Evolutionary conservation across 2,329 filamentous ascomycete genomes (phyloP), one percentile per base, ranked within the genome.

Genomic region (Epichloe bromicola): DNA sequence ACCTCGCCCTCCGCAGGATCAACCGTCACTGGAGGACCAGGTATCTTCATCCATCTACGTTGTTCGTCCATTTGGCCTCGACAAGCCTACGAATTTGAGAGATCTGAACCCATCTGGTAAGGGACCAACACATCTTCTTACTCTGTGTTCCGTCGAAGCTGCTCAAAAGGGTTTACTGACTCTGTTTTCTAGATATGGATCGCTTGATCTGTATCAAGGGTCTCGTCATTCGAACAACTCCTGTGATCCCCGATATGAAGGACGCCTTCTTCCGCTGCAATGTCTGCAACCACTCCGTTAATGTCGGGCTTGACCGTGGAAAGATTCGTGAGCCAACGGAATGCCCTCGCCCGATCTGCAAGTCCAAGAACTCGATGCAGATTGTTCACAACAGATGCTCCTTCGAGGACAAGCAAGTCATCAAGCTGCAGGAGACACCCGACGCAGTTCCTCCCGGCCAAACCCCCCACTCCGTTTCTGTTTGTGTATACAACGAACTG

Each of bases 171-270:
- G 5, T 34, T 12, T 30, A 5, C 17, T 41, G 19, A 48, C 56
- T 55, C 30, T 48, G 1, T 5, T 26, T 8, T 34, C 14, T 36
- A 78, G 88, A 97, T 63, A 95, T 97, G 80, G 94, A 98, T 69
- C 94, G 94, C 63, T 79, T 98, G 57, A 85, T 98, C 57, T 88
- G 85, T 57, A 84, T 98, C 68, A 98, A 97, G 69, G 93, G 93
- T 44, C 76, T 98, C 15, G 93, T 98, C 54, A 98, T 98, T 61
- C 83, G 93, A 55, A 86, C 93, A 3, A 97, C 93, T 0, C 89
- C 93, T 1, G 87, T 98, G 57, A 97, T 98, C 57, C 93, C 93
- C 0, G 93, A 98, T 61, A 98, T 98, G 94, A 96, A 94, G 70
- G 88, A 95, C 64, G 93, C 93, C 0, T 96, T 95, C 71, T 98